Evolutionary conservation across 768 basidiomycete species (phyloP).

Genomic region (Phylloporus arenicola): DNA sequence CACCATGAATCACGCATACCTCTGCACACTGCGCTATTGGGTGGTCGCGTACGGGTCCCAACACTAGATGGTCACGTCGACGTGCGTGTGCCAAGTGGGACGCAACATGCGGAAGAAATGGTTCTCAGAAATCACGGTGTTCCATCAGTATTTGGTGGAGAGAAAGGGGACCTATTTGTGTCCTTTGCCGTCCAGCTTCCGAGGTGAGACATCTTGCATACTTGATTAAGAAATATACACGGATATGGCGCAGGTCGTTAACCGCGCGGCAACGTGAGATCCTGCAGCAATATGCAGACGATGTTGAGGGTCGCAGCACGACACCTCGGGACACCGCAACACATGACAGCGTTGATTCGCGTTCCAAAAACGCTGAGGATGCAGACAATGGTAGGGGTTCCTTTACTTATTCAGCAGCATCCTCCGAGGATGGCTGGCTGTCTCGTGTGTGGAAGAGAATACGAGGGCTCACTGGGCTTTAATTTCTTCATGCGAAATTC

Average conservation of each 20-base stretch:
- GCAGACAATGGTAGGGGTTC: conserved; percentile 66
- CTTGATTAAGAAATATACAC: conserved; percentile 4
- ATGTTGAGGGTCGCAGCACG: conserved; percentile 67
- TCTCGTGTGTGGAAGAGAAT: conserved; percentile 64
- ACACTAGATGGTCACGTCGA: conserved; percentile 96
- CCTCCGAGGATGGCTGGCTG: conserved; percentile 58
- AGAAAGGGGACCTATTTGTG: conserved; percentile 83
- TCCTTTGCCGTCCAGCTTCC: conserved; percentile 85
- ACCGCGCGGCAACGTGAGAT: conserved; percentile 81
- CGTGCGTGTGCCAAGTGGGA: conserved; percentile 85
- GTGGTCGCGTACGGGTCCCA: conserved; percentile 86
- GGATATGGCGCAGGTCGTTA: conserved; percentile 53
- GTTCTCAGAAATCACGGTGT: conserved; percentile 87
- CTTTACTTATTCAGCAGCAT: conserved; percentile 54
- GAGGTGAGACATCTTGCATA: conserved; percentile 51
- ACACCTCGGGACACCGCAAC: conserved; percentile 9
- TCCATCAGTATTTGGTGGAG: conserved; percentile 49
- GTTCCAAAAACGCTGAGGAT: conserved; percentile 20
- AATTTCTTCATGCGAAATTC: conserved; percentile 49
- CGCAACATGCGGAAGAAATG: conserved; percentile 97
- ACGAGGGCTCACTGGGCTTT: conserved; percentile 65
- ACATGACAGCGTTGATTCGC: conserved; percentile 17
- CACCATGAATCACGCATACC: conserved; percentile 89
- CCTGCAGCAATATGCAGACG: conserved; percentile 85
- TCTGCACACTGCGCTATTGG: conserved; percentile 86